Evolutionary conservation across 2,329 filamentous ascomycete genomes (phyloP).

Genomic region (Fusarium sp.): DNA sequence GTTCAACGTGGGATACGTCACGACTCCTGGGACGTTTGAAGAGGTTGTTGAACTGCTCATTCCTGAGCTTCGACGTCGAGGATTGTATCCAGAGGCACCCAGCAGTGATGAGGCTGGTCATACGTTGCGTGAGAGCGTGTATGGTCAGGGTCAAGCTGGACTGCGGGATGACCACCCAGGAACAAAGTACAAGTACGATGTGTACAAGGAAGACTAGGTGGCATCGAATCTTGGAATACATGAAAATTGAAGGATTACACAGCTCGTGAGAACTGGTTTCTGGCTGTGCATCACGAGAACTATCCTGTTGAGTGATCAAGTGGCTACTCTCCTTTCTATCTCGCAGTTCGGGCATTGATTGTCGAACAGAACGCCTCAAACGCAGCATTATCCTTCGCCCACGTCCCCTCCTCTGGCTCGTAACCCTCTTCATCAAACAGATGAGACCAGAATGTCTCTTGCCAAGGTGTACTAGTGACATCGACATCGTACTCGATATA

Average conservation of each 20-base stretch:
- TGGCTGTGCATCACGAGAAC: too few relatives aligned
- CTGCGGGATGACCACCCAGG: constrained; percentile 70
- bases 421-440: neutral
- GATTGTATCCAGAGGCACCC: constrained; percentile 43
- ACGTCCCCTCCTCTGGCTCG: neutral
- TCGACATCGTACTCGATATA: neutral
- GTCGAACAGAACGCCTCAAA: neutral
- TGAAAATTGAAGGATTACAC: too few relatives aligned
- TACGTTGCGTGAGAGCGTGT: constrained; percentile 71
- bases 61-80: constrained; percentile 45
- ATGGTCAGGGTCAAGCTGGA: constrained; percentile 68
- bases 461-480: neutral
- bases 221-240: neutral
- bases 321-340: neutral
- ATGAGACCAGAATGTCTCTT: neutral
- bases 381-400: neutral
- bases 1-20: constrained; percentile 57
- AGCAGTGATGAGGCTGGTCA: constrained; percentile 46
- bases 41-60: constrained; percentile 49
- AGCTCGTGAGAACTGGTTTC: neutral
- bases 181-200: constrained; percentile 70
- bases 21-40: constrained; percentile 53
- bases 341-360: neutral
- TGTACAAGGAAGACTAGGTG: constrained; percentile 65
- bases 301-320: too few relatives aligned